Percentiles rank a stretch among this genome's conserved stretches.
Evolutionary conservation across 805 yeast genomes (phyloP).

Genomic region (Candida sithepensis): DNA sequence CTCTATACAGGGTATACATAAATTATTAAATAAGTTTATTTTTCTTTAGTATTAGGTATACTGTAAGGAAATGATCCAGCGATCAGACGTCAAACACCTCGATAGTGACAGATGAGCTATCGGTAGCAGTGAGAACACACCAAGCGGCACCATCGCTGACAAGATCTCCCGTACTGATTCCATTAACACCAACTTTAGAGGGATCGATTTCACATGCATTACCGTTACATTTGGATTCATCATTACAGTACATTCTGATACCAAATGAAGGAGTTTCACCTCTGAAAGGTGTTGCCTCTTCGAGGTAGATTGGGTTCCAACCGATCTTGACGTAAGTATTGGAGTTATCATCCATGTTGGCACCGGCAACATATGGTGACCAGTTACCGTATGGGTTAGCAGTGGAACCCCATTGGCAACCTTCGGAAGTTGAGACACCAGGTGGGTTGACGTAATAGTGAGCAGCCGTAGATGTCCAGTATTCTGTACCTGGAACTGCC

Average conservation of each 20-base stretch:
- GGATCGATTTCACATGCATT: constrained; percentile 83
- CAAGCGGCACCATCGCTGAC: constrained; percentile 55
- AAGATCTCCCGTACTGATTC: constrained; percentile 38
- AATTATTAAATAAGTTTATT: not conserved
- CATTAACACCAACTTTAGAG: constrained; percentile 53
- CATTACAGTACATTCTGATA: constrained; percentile 68
- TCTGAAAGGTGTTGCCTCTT: constrained; percentile 50
- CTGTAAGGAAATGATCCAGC: no score
- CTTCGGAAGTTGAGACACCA: constrained; percentile 71
- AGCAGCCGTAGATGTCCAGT: constrained; percentile 84
- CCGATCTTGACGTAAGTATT: constrained; percentile 81
- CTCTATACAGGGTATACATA: not conserved
- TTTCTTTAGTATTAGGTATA: not conserved
- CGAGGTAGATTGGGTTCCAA: constrained; percentile 86
- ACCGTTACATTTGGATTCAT: constrained; percentile 67
- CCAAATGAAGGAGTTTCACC: constrained; percentile 63
- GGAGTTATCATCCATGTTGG: constrained; percentile 68
- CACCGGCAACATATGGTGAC: constrained; percentile 93
- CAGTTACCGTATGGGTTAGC: constrained; percentile 78
- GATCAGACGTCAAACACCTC: constrained; percentile 55
- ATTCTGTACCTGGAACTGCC: constrained; percentile 83
- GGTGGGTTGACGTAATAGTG: constrained; percentile 85
- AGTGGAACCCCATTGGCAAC: constrained; percentile 79
- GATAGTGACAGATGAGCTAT: constrained; percentile 60
- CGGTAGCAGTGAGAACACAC: constrained; percentile 78